phyloP scores from a whole-genome alignment of 306 rosid genomes.

The Medicago ruthenica region DNA sequence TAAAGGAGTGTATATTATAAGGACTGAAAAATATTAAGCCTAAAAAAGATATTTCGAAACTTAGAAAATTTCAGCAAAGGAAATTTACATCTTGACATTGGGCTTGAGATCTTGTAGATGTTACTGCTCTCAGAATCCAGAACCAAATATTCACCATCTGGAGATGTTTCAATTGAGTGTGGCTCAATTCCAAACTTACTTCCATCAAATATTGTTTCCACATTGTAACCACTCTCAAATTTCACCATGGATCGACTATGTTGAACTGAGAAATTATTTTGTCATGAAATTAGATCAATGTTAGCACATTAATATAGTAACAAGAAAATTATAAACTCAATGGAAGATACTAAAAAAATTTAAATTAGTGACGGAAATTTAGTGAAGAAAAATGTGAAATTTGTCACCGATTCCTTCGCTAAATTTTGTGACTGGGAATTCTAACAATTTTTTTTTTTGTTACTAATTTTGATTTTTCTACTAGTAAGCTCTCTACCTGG shows the following conservation, averaged over 20 bases:
- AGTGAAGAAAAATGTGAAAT: neutral
- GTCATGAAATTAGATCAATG: conserved; percentile 39
- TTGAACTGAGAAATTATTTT: conserved; percentile 60
- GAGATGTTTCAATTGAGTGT: conserved; percentile 68
- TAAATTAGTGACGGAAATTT: neutral
- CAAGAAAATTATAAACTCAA: conserved; percentile 25
- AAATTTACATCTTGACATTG: conserved; percentile 70
- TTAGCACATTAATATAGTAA: conserved; percentile 28
- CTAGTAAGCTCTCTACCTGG: conserved; percentile 47
- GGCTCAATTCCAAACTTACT: conserved; percentile 95
- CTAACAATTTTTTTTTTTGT: neutral
- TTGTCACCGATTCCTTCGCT: neutral
- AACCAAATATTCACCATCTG: conserved; percentile 81
- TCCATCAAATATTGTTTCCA: conserved; percentile 95
- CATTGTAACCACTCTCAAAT: conserved; percentile 87
- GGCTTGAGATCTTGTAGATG: conserved; percentile 76
- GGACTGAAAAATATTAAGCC: neutral
- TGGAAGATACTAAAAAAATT: neutral
- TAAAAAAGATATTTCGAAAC: neutral
- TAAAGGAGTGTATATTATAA: no score
- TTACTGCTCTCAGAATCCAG: conserved; percentile 93
- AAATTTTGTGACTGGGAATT: neutral
- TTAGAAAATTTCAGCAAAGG: neutral
- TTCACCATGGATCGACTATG: conserved; percentile 85
- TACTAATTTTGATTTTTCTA: neutral